These are phyloP conservation scores for Boletus vermiculosoides DNA, from an alignment of 768 basidiomycete species.

Conservation along the genomic window DNA sequence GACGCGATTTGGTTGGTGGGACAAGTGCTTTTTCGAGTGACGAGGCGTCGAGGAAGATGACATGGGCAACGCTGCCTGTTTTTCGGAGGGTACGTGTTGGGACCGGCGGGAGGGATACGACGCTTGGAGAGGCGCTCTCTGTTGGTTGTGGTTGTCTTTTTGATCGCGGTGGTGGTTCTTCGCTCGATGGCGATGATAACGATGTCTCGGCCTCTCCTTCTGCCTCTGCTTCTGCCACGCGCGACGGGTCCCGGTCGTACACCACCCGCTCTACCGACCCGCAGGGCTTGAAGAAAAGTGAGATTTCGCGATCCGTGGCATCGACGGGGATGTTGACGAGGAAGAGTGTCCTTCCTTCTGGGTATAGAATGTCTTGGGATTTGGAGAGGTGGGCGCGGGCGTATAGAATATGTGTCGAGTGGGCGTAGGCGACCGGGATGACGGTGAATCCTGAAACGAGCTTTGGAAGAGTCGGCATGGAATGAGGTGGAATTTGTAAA, in stretches of 20 bases:
- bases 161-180: slow-evolving; percentile 28
- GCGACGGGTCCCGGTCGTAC: slow-evolving; percentile 51
- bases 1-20: slow-evolving; percentile 46
- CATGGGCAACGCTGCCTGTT: slow-evolving; percentile 68
- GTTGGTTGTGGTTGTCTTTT: slow-evolving; percentile 31
- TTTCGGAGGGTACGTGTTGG: slow-evolving; percentile 56
- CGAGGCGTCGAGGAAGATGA: slow-evolving; percentile 68
- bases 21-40: slow-evolving; percentile 68
- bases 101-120: slow-evolving; percentile 58
- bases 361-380: slow-evolving; percentile 34
- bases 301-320: slow-evolving; percentile 77
- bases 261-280: slow-evolving; percentile 77
- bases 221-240: slow-evolving; percentile 32
- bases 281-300: slow-evolving; percentile 69
- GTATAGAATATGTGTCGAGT: slow-evolving; percentile 70
- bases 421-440: slow-evolving; percentile 41
- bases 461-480: slow-evolving; percentile 22
- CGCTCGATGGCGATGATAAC: neutral
- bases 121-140: slow-evolving; percentile 41
- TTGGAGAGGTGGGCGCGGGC: slow-evolving; percentile 64
- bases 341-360: slow-evolving; percentile 75
- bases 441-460: slow-evolving; percentile 35
- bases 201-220: neutral
- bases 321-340: slow-evolving; percentile 89
- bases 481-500: too few species aligned